Evolutionary conservation across 345 rosid genomes (phyloP).

Genomic region (Eucalyptus dawsonii): DNA sequence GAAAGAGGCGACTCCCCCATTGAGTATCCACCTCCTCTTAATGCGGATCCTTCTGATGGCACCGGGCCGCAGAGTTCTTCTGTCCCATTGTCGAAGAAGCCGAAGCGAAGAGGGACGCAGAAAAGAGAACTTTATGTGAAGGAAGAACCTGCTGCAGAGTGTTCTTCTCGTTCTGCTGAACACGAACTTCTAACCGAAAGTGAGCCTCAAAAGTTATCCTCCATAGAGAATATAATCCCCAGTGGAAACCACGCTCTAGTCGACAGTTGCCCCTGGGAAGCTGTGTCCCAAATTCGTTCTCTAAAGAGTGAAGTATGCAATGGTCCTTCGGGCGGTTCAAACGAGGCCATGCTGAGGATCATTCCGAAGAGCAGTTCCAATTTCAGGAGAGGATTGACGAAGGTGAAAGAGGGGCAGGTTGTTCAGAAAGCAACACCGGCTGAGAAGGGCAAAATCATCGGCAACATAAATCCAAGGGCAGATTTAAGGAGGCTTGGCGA

Average conservation of each 20-base stretch:
- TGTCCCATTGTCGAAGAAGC: conserved; percentile 13
- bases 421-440: conserved; percentile 1
- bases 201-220: conserved; percentile 16
- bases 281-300: conserved; percentile 19
- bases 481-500: conserved; percentile 80
- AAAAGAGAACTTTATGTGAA: conserved; percentile 9
- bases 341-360: background rate
- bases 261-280: conserved; percentile 21
- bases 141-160: conserved; percentile 22
- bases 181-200: conserved; percentile 18
- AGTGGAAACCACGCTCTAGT: conserved; percentile 10
- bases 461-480: conserved; percentile 43
- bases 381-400: conserved; percentile 19
- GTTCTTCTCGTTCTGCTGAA: conserved; percentile 11
- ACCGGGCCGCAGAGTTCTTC: conserved; percentile 49
- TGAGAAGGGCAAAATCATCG: conserved; percentile 24
- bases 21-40: conserved; percentile 22
- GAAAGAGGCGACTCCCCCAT: conserved; percentile 49
- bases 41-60: conserved; percentile 46
- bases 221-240: conserved; percentile 27
- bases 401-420: conserved; percentile 10
- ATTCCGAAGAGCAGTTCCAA: conserved; percentile 1
- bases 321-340: background rate
- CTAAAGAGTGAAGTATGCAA: conserved; percentile 4
- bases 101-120: conserved; percentile 3